Evolutionary conservation across 371 early-diverging fungal species (phyloP).

Genomic region (Mucor indicus): DNA sequence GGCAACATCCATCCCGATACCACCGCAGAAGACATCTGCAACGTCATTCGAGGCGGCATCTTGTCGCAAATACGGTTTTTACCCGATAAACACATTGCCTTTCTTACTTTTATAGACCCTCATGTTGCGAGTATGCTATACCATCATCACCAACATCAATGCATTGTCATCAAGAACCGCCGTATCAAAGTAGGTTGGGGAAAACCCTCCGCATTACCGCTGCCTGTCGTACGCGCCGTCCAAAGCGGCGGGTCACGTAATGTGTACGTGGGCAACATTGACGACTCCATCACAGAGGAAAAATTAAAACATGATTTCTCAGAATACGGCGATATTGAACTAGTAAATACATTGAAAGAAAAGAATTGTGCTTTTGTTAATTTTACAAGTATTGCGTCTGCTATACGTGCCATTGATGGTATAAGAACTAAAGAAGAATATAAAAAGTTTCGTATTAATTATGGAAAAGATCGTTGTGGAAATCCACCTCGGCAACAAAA

Average conservation of each 20-base stretch:
- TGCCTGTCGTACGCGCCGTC: conserved; percentile 57
- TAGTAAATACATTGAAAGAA: conserved; percentile 70
- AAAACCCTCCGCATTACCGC: conserved; percentile 59
- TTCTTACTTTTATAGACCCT: conserved; percentile 81
- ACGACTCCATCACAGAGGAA: conserved; percentile 60
- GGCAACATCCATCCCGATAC: conserved; percentile 75
- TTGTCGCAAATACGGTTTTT: conserved; percentile 71
- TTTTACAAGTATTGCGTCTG: conserved; percentile 66
- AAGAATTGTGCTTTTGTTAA: conserved; percentile 85
- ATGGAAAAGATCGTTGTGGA: conserved; percentile 86
- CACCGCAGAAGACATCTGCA: conserved; percentile 78
- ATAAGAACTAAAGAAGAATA: conserved; percentile 56
- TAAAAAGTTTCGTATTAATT: conserved; percentile 58
- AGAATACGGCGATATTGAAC: conserved; percentile 78
- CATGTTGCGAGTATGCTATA: conserved; percentile 58
- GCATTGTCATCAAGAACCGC: conserved; percentile 65
- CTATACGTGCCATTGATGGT: conserved; percentile 71
- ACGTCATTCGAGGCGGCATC: conserved; percentile 82
- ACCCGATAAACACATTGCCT: conserved; percentile 75
- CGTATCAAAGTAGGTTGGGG: conserved; percentile 82
- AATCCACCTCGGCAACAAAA: conserved; percentile 40
- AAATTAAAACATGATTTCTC: conserved; percentile 66
- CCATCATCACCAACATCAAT: conserved; percentile 52
- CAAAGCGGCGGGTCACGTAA: conserved; percentile 74
- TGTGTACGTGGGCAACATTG: conserved; percentile 73